Conservation (phyloP, 768 basidiomycete genomes). For the Nidularia sp. region DNA sequence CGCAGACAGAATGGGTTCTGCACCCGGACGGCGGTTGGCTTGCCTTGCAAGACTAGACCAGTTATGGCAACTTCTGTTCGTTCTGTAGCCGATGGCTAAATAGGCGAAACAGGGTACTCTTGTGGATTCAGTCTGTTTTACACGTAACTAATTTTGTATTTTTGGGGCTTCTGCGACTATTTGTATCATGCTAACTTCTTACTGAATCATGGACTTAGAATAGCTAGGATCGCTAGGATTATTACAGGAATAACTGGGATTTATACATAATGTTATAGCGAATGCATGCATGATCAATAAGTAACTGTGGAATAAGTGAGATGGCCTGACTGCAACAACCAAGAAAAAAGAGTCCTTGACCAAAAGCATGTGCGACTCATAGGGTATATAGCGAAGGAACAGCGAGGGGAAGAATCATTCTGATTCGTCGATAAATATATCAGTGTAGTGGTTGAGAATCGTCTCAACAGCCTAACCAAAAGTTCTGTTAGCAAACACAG, state of each 20-base stretch:
- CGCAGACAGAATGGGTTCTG: slow-evolving; percentile 46
- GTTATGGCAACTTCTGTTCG: not conserved
- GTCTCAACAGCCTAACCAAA: slow-evolving; percentile 82
- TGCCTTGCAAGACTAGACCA: not conserved
- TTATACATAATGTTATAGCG: slow-evolving; percentile 14
- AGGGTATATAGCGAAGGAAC: slow-evolving; percentile 1
- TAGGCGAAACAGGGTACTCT: not conserved
- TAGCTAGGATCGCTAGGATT: not conserved
- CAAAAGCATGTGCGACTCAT: slow-evolving; percentile 13
- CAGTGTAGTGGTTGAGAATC: slow-evolving; percentile 88
- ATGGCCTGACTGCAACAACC: slow-evolving; percentile 7
- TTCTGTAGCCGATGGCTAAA: not conserved
- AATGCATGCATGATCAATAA: slow-evolving; percentile 4
- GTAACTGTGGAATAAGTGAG: slow-evolving; percentile 3
- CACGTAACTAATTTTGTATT: not conserved
- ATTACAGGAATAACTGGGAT: not conserved
- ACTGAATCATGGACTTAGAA: too few species aligned
- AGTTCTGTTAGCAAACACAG: too few species aligned
- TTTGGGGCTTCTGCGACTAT: not conserved
- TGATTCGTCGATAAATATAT: slow-evolving; percentile 93
- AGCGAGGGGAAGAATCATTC: slow-evolving; percentile 26
- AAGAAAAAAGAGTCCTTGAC: slow-evolving; percentile 17
- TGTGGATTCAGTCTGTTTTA: not conserved
- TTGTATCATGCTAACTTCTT: not conserved
- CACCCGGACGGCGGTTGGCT: slow-evolving; percentile 28